Evolutionary conservation across 768 basidiomycete species (phyloP), one percentile per base, ranked within the genome.

Genomic region (Tephrocybe sp.): DNA sequence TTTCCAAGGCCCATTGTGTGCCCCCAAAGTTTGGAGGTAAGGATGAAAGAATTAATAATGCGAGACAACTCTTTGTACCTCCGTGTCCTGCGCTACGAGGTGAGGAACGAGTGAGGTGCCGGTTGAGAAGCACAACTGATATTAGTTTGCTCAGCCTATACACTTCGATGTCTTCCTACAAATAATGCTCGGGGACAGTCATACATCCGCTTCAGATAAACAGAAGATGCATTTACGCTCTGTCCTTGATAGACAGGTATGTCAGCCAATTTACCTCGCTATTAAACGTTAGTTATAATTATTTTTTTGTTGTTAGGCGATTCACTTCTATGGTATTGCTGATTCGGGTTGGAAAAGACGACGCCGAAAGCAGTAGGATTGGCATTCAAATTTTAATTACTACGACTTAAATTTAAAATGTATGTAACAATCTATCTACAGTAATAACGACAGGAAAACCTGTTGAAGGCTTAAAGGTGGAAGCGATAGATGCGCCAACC

Each of bases 1-100:
- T 30, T 31, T 33, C 18, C 31, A 50, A 18, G 45, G 5, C 40
- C 11, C 18, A 12, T 25, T 16, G 15, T n/a, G 33, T 6, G 33
- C 8, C 15, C 15, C 15, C 33, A 67, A 23, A 63, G 66, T 23
- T 76, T 82, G 73, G 67, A 77, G 54, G 42, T 57, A 11, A 58
- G 59, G 43, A 62, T 84, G 54, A 74, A 61, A 58, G 62, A 61
- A 1, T 64, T 64, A 36, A 78, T 86, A 46, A 45, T 72, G 3
- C 55, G 64, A 42, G 73, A 86, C 62, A 61, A 58, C 11, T 65
- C 66, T 39, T 67, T 88, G 5, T 67, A 85, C 59, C 60, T 73
- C 29, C 77, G 79, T 31, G 74, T 88, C 51, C 61, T 88, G 55
- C 80, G 84, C 22, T 85, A 82, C 59, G 84, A 88, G 73, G 84